A percentile compares a stretch with the other conserved stretches of the same genome.
Evolutionary conservation across 805 yeast species (phyloP).

Genomic region (Nakazawaea ishiwadae): DNA sequence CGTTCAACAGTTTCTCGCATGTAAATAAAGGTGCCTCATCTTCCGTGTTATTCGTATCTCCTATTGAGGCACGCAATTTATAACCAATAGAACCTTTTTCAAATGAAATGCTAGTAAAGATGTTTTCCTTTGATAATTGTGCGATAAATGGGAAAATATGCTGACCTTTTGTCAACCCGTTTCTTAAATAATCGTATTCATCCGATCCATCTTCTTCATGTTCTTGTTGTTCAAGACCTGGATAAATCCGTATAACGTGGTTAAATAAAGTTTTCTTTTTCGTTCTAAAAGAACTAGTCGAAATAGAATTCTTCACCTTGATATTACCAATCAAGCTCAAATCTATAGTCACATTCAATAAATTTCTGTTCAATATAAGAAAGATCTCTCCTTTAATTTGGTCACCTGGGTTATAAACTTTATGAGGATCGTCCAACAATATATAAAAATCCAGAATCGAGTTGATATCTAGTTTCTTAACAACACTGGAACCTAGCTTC

Average conservation of each 20-base stretch:
- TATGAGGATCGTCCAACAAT: slow-evolving; percentile 68
- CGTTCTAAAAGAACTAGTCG: slow-evolving; percentile 49
- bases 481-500: slow-evolving; percentile 8
- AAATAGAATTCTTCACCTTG: slow-evolving; percentile 43
- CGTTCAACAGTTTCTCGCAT: slow-evolving; percentile 54
- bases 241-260: slow-evolving; percentile 57
- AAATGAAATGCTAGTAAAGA: slow-evolving; percentile 72
- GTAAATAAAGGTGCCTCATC: slow-evolving; percentile 27
- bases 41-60: slow-evolving; percentile 16
- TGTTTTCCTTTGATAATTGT: slow-evolving; percentile 67
- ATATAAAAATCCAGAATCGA: slow-evolving; percentile 65
- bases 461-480: slow-evolving; percentile 29
- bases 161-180: slow-evolving; percentile 72
- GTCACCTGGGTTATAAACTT: slow-evolving; percentile 77
- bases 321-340: slow-evolving; percentile 54
- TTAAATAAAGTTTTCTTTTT: slow-evolving; percentile 50
- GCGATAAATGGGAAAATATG: slow-evolving; percentile 86
- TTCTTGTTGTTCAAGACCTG: slow-evolving; percentile 21
- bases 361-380: slow-evolving; percentile 49
- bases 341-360: slow-evolving; percentile 47
- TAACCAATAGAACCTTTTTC: slow-evolving; percentile 83
- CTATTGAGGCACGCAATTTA: slow-evolving; percentile 45
- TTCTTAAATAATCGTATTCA: slow-evolving; percentile 15
- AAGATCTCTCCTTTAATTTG: slow-evolving; percentile 60
- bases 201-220: slow-evolving; percentile 19